Evolutionary conservation across 2,329 filamentous ascomycete species (phyloP).

Genomic region (Sarocladiaceae sp.): DNA sequence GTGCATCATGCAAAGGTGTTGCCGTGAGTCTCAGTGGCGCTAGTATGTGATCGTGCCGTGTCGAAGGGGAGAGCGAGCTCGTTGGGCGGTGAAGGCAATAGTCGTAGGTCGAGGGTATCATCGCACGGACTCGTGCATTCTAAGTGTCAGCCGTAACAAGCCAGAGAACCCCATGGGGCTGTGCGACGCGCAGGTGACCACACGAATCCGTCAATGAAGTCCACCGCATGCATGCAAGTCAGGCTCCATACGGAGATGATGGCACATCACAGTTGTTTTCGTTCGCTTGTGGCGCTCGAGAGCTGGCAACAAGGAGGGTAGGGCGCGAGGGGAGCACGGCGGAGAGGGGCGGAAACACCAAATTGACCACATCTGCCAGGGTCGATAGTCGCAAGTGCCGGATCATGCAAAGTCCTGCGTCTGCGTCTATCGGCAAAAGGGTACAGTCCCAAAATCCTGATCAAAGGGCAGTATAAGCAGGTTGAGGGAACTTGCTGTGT

Average conservation of each 20-base stretch:
- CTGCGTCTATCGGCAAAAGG: too few species aligned
- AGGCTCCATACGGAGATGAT: not conserved
- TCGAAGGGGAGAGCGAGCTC: not conserved
- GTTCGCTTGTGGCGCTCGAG: not conserved
- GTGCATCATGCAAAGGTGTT: too few species aligned
- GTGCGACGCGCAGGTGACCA: not conserved
- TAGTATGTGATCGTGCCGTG: too few species aligned
- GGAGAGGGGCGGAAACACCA: not conserved
- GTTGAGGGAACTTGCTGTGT: too few species aligned
- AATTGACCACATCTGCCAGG: too few species aligned
- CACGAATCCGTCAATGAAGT: not conserved
- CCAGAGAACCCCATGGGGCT: not conserved
- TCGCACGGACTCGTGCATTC: not conserved
- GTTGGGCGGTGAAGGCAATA: constrained; percentile 1
- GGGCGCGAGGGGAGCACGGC: not conserved
- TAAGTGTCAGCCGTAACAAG: not conserved
- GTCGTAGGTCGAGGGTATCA: not conserved
- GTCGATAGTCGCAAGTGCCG: too few species aligned
- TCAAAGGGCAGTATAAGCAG: too few species aligned
- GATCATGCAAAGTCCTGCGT: too few species aligned
- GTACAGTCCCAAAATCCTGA: not conserved
- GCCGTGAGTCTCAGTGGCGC: too few species aligned
- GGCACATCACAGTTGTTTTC: too few species aligned
- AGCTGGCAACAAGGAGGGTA: not conserved
- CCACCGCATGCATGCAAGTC: not conserved